Evolutionary conservation across 2,329 filamentous ascomycete species (phyloP), one percentile per base, ranked within the genome.

Genomic region (Sporothrix luriei): DNA sequence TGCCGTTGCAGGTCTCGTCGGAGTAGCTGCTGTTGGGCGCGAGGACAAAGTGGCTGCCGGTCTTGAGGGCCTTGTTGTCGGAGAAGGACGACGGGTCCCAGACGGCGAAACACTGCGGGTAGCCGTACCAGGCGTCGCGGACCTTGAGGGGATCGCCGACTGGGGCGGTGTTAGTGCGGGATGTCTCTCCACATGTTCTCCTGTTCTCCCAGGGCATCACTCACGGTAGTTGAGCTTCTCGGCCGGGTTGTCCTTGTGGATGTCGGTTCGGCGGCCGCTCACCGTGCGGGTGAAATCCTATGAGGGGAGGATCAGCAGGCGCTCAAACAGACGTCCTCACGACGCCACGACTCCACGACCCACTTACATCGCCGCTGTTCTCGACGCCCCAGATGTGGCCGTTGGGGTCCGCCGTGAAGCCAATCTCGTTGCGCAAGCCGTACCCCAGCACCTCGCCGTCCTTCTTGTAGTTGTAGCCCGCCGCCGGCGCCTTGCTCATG

Each of bases 181-280:
- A 3, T 26, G 16, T 5, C 10, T 21, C 51, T 14, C 4, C 29
- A 3, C 14, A 16, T 57, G 6, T n/a, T 49, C 5, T 46, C n/a
- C 1, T n/a, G n/a, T n/a, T n/a, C n/a, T n/a, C n/a, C 11, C 5
- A 7, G 16, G 11, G 13, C 14, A 4, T 7, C 6, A 72, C 75
- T 71, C 68, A 76, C 87, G 82, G 77, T 85, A 89, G 77, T 90
- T 90, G 74, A 90, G 77, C 77, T 90, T 86, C 74, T 90, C 88
- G 3, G 84, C 87, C 0, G 88, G 88, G 74, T 90, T 90, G 75
- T 89, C 81, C 57, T 83, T 79, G 74, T 87, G 85, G 68, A 89
- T 84, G 67, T 87, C 84, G 6, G 73, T 74, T 5, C 73, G 73
- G 38, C 81, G 74, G 57, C 83, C 83, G 69, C 83, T 80, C 40